phyloP scores from a whole-genome alignment of 106 monocot genomes.

The Agapanthus africanus region DNA sequence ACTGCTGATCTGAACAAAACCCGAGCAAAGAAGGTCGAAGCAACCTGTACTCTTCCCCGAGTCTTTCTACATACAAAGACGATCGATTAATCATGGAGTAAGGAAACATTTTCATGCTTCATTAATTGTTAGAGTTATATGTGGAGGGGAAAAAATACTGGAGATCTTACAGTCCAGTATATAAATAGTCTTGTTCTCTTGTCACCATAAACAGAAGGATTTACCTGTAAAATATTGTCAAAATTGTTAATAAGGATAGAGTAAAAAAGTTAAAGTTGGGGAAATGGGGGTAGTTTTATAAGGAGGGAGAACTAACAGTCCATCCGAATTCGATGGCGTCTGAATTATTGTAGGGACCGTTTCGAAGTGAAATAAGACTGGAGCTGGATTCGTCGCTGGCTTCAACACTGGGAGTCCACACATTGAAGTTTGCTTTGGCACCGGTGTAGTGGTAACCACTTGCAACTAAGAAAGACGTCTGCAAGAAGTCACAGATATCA shows the following conservation, averaged over 20 bases:
- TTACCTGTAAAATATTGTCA: conserved; percentile 27
- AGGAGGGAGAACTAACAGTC: conserved; percentile 14
- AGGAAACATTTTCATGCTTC: background rate
- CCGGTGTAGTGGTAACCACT: conserved; percentile 23
- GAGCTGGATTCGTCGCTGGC: conserved; percentile 21
- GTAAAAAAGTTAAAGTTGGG: too few species aligned
- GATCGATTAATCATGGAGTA: background rate
- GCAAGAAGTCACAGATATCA: too few species aligned
- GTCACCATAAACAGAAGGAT: conserved; percentile 23
- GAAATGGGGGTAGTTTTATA: too few species aligned
- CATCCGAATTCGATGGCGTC: conserved; percentile 35
- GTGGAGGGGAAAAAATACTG: background rate
- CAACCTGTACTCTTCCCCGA: conserved; percentile 20
- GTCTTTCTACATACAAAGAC: conserved; percentile 4
- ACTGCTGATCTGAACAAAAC: conserved; percentile 24
- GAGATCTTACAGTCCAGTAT: conserved; percentile 36
- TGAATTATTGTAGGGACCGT: conserved; percentile 12
- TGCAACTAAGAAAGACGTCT: conserved; percentile 18
- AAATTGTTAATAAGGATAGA: too few species aligned
- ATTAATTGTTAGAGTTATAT: background rate
- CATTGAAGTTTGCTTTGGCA: conserved; percentile 16
- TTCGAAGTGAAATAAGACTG: conserved; percentile 17
- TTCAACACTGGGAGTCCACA: conserved; percentile 26
- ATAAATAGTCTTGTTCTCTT: conserved; percentile 15
- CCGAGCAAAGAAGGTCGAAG: conserved; percentile 28